Conservation (phyloP, 2,329 filamentous ascomycete species). For the Pseudogymnoascus sp. region DNA sequence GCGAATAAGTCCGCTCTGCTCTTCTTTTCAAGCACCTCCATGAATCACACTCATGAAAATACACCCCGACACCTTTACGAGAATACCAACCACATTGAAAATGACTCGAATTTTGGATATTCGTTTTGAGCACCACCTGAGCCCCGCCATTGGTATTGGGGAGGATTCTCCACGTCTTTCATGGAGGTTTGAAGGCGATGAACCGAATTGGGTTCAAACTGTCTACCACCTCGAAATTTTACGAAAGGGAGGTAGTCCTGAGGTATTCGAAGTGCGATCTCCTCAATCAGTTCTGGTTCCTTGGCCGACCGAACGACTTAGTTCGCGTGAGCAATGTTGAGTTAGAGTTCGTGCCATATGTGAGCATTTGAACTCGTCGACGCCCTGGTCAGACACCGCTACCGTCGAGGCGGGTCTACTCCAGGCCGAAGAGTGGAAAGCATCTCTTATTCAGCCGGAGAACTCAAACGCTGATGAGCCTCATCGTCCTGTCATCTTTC, state of each 20-base stretch:
- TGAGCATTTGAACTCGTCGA: slow-evolving; percentile 16
- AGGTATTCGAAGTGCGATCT: slow-evolving; percentile 12
- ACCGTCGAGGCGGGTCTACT: slow-evolving; percentile 30
- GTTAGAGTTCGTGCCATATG: slow-evolving; percentile 24
- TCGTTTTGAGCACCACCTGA: neutral
- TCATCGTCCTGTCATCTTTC: slow-evolving; percentile 28
- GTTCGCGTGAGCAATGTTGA: slow-evolving; percentile 22
- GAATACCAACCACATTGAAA: neutral
- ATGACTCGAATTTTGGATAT: neutral
- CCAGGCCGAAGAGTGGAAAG: slow-evolving; percentile 26
- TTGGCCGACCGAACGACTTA: slow-evolving; percentile 33
- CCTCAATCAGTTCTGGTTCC: slow-evolving; percentile 33
- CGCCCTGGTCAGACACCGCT: slow-evolving; percentile 25
- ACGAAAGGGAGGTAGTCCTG: slow-evolving; percentile 14
- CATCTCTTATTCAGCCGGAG: slow-evolving; percentile 20
- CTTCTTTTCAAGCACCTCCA: neutral
- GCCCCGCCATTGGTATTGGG: slow-evolving; percentile 34
- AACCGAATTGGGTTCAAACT: slow-evolving; percentile 34
- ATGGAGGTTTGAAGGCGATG: slow-evolving; percentile 35
- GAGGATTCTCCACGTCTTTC: slow-evolving; percentile 37
- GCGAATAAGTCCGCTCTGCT: neutral
- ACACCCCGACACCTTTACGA: neutral
- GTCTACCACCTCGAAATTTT: slow-evolving; percentile 37
- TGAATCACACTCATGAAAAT: neutral
- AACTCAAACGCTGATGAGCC: slow-evolving; percentile 19